These are phyloP conservation scores for Ustulina deusta DNA, from an alignment of 2,329 filamentous ascomycete genomes.

Conservation along the genomic window DNA sequence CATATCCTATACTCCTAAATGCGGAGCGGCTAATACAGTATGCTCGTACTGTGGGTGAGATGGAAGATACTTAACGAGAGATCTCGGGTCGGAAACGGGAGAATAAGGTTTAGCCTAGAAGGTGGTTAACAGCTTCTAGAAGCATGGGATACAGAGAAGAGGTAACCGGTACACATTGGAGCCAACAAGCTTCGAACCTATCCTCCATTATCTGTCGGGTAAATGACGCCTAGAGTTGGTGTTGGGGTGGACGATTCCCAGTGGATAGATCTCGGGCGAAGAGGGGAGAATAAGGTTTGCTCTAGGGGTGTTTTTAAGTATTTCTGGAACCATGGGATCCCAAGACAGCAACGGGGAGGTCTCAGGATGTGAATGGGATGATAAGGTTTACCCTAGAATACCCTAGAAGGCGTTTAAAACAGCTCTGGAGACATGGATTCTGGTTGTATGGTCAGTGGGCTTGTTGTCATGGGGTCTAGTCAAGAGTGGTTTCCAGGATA, in stretches of 20 bases:
- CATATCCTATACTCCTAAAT: background rate
- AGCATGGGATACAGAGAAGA: background rate
- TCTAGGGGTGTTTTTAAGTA: background rate
- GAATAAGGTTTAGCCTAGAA: conserved; percentile 34
- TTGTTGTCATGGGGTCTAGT: background rate
- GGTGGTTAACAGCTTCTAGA: conserved; percentile 21
- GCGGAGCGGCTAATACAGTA: conserved; percentile 16
- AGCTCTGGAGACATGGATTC: background rate
- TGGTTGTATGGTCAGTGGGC: background rate
- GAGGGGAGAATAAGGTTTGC: background rate
- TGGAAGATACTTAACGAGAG: background rate
- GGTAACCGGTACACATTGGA: too few relatives aligned
- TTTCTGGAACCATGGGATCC: background rate
- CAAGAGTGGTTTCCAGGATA: background rate
- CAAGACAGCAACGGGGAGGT: background rate
- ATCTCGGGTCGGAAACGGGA: background rate
- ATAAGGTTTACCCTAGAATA: background rate
- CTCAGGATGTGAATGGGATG: background rate
- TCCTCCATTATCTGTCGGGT: background rate
- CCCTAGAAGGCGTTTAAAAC: too few relatives aligned
- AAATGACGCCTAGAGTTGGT: background rate
- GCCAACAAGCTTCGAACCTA: background rate
- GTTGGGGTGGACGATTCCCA: background rate
- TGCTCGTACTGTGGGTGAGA: conserved; percentile 19
- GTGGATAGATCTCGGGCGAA: background rate